phyloP scores from a whole-genome alignment of 768 basidiomycete genomes.

The Agaricus blazei region DNA sequence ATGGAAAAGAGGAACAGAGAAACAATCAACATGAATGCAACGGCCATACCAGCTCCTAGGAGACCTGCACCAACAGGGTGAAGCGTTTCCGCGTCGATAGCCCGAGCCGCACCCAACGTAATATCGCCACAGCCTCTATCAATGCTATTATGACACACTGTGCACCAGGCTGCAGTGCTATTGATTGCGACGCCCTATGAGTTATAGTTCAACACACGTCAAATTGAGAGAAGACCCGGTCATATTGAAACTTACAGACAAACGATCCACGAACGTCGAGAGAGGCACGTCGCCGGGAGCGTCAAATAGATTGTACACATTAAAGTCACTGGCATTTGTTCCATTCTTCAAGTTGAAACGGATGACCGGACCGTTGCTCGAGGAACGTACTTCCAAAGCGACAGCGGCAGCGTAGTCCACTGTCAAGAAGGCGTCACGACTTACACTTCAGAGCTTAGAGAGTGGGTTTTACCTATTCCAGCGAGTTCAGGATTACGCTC shows the following conservation, averaged over 20 bases:
- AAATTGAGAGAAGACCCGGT: not conserved
- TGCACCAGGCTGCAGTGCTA: constrained; percentile 54
- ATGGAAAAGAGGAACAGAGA: constrained; percentile 34
- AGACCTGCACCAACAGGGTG: constrained; percentile 60
- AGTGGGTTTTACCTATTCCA: constrained; percentile 43
- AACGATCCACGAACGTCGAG: constrained; percentile 39
- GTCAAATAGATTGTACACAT: constrained; percentile 41
- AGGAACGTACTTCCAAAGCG: constrained; percentile 51
- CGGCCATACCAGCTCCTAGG: constrained; percentile 54
- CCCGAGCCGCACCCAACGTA: constrained; percentile 26
- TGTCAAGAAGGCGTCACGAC: constrained; percentile 17
- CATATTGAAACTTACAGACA: constrained; percentile 22
- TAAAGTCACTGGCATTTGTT: constrained; percentile 40
- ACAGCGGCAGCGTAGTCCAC: constrained; percentile 59
- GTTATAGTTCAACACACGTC: not conserved
- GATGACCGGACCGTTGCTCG: constrained; percentile 44
- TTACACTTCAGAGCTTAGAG: not conserved
- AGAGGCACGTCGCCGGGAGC: constrained; percentile 48
- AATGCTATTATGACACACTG: constrained; percentile 48
- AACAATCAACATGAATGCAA: constrained; percentile 35
- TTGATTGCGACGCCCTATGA: constrained; percentile 44
- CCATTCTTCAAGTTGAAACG: constrained; percentile 72
- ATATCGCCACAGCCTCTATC: constrained; percentile 54
- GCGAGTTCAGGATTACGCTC: constrained; percentile 46
- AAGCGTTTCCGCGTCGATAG: constrained; percentile 18